These are phyloP conservation scores for Cryptococcus sp. DNA, from an alignment of 1,284 basidiomycete genomes.

Conservation along the genomic window DNA sequence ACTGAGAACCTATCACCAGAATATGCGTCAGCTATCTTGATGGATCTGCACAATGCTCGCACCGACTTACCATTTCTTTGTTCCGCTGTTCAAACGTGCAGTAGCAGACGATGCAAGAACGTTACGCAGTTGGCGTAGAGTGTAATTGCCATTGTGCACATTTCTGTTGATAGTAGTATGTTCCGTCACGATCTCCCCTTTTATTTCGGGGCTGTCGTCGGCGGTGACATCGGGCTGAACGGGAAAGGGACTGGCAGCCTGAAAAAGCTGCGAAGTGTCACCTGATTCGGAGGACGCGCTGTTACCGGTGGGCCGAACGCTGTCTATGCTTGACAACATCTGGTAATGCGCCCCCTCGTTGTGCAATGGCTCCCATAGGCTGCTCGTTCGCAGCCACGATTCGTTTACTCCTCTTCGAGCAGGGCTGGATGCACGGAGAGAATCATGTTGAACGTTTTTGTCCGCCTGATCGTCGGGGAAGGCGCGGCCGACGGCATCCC, in stretches of 20 bases:
- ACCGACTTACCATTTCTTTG: neutral
- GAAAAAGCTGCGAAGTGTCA: neutral
- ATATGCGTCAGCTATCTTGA: neutral
- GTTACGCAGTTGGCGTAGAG: neutral
- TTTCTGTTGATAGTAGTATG: too few species aligned
- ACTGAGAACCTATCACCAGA: neutral
- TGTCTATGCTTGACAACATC: conserved; percentile 8
- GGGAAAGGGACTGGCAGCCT: neutral
- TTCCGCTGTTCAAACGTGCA: neutral
- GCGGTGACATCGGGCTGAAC: too few species aligned
- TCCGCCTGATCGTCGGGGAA: neutral
- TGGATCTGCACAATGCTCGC: neutral
- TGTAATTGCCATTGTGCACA: too few species aligned
- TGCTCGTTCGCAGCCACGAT: conserved; percentile 16
- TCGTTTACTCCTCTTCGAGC: conserved; percentile 8
- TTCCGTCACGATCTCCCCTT: too few species aligned
- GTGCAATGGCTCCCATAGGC: conserved; percentile 10
- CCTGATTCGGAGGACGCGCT: neutral
- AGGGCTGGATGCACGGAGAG: conserved; percentile 12
- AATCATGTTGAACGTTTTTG: neutral
- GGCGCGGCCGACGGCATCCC: neutral
- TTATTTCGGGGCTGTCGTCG: too few species aligned
- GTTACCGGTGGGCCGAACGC: conserved; percentile 1
- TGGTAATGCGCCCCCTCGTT: conserved; percentile 7
- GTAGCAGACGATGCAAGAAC: neutral